Conservation (phyloP, 163 green algal genomes). For the Coccomyxa subellipsoidea region DNA sequence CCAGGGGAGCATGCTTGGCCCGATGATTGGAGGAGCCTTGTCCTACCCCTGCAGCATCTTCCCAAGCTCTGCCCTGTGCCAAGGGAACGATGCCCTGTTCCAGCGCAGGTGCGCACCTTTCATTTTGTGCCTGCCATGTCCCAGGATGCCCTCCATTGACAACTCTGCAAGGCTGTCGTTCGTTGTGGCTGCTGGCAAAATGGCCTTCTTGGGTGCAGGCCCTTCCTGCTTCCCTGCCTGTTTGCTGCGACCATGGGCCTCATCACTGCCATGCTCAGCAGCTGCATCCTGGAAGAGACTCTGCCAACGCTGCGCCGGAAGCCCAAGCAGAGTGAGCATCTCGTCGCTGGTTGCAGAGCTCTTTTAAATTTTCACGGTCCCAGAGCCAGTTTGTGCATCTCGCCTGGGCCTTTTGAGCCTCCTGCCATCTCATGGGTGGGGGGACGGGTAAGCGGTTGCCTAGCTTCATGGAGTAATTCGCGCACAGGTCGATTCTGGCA, state of each 20-base stretch:
- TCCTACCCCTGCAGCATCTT: background rate
- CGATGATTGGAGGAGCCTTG: background rate
- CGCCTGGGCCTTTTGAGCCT: no score
- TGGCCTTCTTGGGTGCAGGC: background rate
- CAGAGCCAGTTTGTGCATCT: no score
- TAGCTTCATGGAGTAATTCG: no score
- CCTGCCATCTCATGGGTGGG: no score
- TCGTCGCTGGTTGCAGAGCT: background rate
- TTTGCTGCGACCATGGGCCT: background rate
- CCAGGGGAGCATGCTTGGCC: slow-evolving; percentile 4
- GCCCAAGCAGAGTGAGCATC: background rate
- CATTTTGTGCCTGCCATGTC: background rate
- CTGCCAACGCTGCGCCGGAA: background rate
- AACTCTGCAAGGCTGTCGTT: no score
- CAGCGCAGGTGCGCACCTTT: background rate
- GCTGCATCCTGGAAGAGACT: background rate
- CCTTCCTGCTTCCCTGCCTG: background rate
- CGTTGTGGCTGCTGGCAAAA: no score
- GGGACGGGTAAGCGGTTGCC: no score
- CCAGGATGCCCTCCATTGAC: background rate
- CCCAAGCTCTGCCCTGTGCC: background rate
- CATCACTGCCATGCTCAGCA: background rate
- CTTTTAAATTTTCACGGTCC: background rate
- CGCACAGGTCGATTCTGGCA: no score
- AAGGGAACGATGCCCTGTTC: background rate